A percentile compares a stretch with the other conserved stretches of the same genome.
phyloP scores from a whole-genome alignment of 257 asterid genomes.

The Solanum chiquidenum region DNA sequence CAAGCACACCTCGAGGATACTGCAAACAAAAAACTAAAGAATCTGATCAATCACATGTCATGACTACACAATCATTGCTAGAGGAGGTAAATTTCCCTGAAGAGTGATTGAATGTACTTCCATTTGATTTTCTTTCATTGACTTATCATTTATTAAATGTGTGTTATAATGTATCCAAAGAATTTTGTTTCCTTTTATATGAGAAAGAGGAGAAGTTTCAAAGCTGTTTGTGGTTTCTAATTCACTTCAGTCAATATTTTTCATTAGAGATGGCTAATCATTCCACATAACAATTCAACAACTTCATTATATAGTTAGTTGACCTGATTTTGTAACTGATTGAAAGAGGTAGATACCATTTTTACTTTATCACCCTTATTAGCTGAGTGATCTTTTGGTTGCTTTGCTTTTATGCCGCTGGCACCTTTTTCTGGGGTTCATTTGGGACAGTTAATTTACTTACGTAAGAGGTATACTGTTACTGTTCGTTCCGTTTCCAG shows the following conservation, averaged over 20 bases:
- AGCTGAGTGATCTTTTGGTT: neutral
- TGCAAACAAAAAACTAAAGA: constrained; percentile 58
- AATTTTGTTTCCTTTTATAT: neutral
- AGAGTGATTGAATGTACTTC: neutral
- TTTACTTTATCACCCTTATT: neutral
- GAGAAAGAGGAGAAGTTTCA: neutral
- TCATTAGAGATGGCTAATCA: neutral
- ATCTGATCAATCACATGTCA: constrained; percentile 47
- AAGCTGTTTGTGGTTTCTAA: neutral
- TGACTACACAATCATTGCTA: constrained; percentile 52
- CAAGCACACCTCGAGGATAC: constrained; percentile 62
- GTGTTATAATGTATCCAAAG: neutral
- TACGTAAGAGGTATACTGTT: neutral
- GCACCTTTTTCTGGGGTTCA: neutral
- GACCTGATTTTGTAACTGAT: neutral
- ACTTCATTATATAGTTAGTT: neutral
- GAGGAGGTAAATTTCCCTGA: constrained; percentile 41
- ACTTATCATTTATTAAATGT: neutral
- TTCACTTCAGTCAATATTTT: neutral
- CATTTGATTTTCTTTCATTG: neutral
- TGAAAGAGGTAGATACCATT: neutral
- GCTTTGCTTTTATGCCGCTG: neutral
- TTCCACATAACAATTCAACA: neutral
- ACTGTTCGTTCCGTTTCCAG: neutral
- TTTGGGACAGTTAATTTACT: neutral